Evolutionary conservation across 768 basidiomycete species (phyloP).

Genomic region (Glaciozyma martinii): DNA sequence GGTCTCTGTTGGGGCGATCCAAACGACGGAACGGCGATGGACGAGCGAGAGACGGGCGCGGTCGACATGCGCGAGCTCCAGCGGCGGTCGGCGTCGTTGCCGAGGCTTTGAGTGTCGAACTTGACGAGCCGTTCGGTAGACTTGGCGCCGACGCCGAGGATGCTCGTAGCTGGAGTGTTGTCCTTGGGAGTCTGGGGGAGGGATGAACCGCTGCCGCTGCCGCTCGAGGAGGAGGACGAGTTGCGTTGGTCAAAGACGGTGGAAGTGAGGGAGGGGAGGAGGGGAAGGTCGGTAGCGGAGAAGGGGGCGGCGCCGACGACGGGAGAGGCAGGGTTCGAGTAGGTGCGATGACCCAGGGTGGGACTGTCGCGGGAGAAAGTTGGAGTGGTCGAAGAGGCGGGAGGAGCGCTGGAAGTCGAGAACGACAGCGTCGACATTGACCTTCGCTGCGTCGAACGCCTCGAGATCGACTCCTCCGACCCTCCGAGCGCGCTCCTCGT

Average conservation of each 20-base stretch:
- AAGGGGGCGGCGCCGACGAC: not conserved
- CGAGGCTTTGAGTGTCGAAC: not conserved
- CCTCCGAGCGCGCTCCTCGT: not conserved
- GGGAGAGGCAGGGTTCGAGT: slow-evolving; percentile 22
- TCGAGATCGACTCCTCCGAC: not conserved
- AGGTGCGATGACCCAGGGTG: slow-evolving; percentile 8
- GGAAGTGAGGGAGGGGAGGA: not conserved
- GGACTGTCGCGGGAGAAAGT: not conserved
- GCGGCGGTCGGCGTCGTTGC: not conserved
- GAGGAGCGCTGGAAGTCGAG: not conserved
- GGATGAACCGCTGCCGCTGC: slow-evolving; percentile 18
- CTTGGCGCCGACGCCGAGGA: slow-evolving; percentile 5
- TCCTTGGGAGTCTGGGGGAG: slow-evolving; percentile 22
- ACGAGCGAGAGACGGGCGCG: not conserved
- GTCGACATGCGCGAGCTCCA: not conserved
- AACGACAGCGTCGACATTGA: slow-evolving; percentile 21
- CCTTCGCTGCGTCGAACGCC: slow-evolving; percentile 15
- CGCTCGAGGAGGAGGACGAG: slow-evolving; percentile 24
- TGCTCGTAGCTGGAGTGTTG: slow-evolving; percentile 11
- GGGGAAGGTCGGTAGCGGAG: not conserved
- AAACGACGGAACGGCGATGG: not conserved
- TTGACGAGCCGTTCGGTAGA: not conserved
- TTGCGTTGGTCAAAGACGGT: slow-evolving; percentile 4
- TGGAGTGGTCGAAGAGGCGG: not conserved
- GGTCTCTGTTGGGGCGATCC: not conserved